Base-by-base conservation (phyloP, 2,329 filamentous ascomycete genomes). In the Beauveria scarabaeidicola region DNA sequence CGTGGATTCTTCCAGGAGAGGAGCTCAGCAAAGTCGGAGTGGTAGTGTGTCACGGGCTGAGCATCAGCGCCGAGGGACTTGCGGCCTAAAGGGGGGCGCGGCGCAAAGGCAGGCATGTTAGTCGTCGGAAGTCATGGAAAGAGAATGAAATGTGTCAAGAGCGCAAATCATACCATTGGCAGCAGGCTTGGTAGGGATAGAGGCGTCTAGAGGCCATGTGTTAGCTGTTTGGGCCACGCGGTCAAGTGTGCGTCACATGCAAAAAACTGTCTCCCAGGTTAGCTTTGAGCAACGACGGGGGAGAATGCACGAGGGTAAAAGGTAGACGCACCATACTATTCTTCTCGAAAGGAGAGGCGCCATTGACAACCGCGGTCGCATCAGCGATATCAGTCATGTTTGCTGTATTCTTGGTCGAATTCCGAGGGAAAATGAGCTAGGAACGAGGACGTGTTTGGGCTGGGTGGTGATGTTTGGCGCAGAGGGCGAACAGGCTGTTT, bases 1-100 rank as follows among this genome's bases (percentile, higher is more conserved):
- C 84, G 81, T 69, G 84, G 84, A 70, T 86, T 85, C 69, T 86
- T 79, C 84, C 86, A 88, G 65, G 85, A 87, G 63, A 89, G 76
- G 60, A 89, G 78, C 71, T 86, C 83, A 54, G 80, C 81, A 73
- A 89, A 88, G 74, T 88, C 83, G 17, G 84, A 88, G 75, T 88
- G 85, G 71, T 88, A 89, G 73, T 87, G 83, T 61, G 84, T 87
- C 68, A 87, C 73, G 54, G 81, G 80, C 72, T 87, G 83, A 66
- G 57, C 57, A 5, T 59, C 46, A 66, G 57, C 57, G 5, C 38
- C 46, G 29, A 53, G 46, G 43, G 57, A 51, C 57, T 59, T 53
- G 40, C 50, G 50, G 50, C 43, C 58, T 59, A 27, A n/a, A 21
- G 23, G 50, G 23, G 10, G 55, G 50, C 3, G 50, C 27, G 36